phyloP scores from a whole-genome alignment of 1,284 basidiomycete genomes.

The Leccinum pseudoinsigne region DNA sequence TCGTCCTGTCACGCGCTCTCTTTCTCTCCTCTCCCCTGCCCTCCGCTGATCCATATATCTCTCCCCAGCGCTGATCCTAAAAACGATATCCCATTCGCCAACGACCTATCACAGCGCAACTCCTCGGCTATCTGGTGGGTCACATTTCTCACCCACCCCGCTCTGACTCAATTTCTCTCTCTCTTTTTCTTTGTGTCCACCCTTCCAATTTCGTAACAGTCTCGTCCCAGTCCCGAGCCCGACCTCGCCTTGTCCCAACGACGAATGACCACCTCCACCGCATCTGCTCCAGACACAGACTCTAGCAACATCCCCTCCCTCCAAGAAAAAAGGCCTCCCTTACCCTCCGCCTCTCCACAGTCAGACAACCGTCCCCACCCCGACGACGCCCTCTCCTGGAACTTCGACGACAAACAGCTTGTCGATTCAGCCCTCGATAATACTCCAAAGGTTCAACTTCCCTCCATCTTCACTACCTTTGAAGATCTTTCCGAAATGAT shows the following conservation, averaged over 20 bases:
- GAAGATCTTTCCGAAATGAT: conserved; percentile 59
- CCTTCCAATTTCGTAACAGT: conserved; percentile 17
- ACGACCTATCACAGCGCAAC: conserved; percentile 47
- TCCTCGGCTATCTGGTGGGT: conserved; percentile 52
- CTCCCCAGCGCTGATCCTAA: conserved; percentile 40
- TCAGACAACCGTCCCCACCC: conserved; percentile 45
- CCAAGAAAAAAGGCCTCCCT: conserved; percentile 52
- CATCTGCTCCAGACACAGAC: conserved; percentile 63
- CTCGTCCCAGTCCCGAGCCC: conserved; percentile 34
- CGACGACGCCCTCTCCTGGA: conserved; percentile 37
- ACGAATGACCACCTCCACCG: conserved; percentile 62
- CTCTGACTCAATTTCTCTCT: too few species aligned
- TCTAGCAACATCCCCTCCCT: conserved; percentile 52
- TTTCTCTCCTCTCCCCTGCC: conserved; percentile 1
- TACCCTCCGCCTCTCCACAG: conserved; percentile 49
- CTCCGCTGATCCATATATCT: conserved; percentile 16
- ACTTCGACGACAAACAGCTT: conserved; percentile 37
- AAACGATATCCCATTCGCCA: conserved; percentile 37
- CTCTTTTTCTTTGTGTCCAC: conserved; percentile 4
- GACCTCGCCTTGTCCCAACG: conserved; percentile 52
- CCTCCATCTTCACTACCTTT: conserved; percentile 69
- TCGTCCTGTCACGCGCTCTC: conserved; percentile 24
- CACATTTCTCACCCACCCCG: conserved; percentile 10
- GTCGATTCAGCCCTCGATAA: conserved; percentile 37
- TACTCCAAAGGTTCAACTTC: conserved; percentile 60